Evolutionary conservation across 2,329 filamentous ascomycete genomes (phyloP), one percentile per base, ranked within the genome.

Genomic region (Diaporthe nobilis): DNA sequence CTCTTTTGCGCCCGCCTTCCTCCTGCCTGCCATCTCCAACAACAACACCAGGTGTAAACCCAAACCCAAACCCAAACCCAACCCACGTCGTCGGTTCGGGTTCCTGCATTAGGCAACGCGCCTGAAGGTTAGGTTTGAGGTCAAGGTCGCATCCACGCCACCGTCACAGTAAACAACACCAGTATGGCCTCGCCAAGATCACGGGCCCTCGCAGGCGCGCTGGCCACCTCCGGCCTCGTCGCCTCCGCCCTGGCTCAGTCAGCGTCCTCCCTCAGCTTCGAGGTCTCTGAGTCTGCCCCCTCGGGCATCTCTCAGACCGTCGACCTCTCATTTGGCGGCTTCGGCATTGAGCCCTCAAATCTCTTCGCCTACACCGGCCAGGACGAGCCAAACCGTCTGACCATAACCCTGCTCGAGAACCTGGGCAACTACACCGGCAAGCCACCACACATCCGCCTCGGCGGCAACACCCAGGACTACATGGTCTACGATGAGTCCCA

Each of bases 331-430:
- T 88, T 86, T 78, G 87, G 86, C 13, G 87, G 87, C 74, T 87
- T 89, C 75, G 87, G 88, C 60, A 88, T 89, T 77, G 88, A 89
- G 81, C 85, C 87, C 37, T 88, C 87, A 28, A 88, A 89, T 76
- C 82, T 89, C 10, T 89, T 87, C 81, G 87, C 87, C 70, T 89
- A 87, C 80, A 88, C 86, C 17, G 87, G 88, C 73, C 80, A 80
- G 47, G 82, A 82, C 28, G 75, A 81, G 8, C 78, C 85, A 25
- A 89, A 89, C 78, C 60, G 80, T 13, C 79, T 89, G 42, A 86
- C 86, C 22, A 79, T 87, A n/a, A 87, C 88, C 77, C 82, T 89
- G 39, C 80, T 89, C 20, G 82, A 85, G 76, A 88, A 88, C 79
- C 83, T 89, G 55, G 85, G 85, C 68, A 85, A 85, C 78, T 88